Percentiles rank a stretch among this genome's conserved stretches.
Evolutionary conservation across 352 stramenopile genomes (phyloP).

Genomic region (Pythium apleroticum): DNA sequence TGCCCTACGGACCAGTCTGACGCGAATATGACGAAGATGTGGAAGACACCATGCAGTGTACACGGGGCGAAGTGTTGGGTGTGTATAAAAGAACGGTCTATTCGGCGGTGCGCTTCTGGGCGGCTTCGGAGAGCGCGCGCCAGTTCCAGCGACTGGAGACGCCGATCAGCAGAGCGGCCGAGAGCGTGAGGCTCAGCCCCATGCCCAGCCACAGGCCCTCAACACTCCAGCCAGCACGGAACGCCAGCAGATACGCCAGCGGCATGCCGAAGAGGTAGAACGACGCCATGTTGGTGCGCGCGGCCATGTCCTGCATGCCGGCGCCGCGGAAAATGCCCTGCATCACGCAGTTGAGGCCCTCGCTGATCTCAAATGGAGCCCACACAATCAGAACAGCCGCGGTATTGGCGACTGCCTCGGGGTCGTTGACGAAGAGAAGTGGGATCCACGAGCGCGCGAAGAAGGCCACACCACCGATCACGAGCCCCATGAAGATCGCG

Average conservation of each 20-base stretch:
- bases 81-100: background rate
- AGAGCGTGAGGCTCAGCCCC: constrained; percentile 47
- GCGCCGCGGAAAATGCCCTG: constrained; percentile 76
- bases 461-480: constrained; percentile 42
- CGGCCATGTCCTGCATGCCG: constrained; percentile 68
- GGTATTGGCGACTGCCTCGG: constrained; percentile 36
- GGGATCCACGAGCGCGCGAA: constrained; percentile 52
- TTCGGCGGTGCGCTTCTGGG: constrained; percentile 22
- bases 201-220: constrained; percentile 84
- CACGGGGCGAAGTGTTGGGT: background rate
- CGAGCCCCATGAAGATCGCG: constrained; percentile 26
- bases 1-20: background rate
- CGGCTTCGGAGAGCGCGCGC: constrained; percentile 34
- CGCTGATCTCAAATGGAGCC: constrained; percentile 71
- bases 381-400: constrained; percentile 55
- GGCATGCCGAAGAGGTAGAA: constrained; percentile 84
- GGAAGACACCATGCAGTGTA: no score
- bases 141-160: constrained; percentile 46
- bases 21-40: constrained; percentile 8
- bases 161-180: constrained; percentile 28
- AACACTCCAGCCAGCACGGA: constrained; percentile 45
- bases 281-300: constrained; percentile 63
- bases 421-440: constrained; percentile 49
- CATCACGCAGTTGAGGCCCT: constrained; percentile 65
- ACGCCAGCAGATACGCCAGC: constrained; percentile 55